Conservation (phyloP, 2,329 filamentous ascomycete genomes). For the Verticillium nonalfalfae region DNA sequence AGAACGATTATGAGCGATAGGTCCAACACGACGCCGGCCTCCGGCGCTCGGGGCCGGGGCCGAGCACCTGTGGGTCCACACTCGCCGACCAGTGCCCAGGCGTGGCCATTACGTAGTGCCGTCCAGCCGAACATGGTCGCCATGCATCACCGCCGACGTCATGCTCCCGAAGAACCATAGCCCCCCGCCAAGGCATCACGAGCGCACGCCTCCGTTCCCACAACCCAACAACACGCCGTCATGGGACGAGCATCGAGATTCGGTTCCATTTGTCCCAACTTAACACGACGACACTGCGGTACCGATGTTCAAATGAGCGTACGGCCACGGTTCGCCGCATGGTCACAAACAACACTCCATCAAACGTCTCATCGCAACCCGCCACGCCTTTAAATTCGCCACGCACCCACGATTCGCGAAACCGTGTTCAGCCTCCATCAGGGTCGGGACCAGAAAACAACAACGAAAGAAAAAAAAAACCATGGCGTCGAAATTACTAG, state of each 20-base stretch:
- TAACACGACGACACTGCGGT: neutral
- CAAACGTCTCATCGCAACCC: too few species aligned
- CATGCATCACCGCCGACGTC: neutral
- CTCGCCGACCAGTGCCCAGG: neutral
- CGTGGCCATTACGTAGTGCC: neutral
- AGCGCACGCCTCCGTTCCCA: neutral
- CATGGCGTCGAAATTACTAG: neutral
- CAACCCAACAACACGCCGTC: neutral
- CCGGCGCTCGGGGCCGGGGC: neutral
- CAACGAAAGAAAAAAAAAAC: too few species aligned
- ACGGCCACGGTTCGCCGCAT: neutral
- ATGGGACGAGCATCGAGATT: neutral
- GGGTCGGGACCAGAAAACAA: too few species aligned
- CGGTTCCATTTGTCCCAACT: slow-evolving; percentile 3
- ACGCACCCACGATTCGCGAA: too few species aligned
- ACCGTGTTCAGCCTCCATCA: too few species aligned
- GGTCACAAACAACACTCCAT: neutral
- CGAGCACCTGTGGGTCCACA: neutral
- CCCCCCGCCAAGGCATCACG: neutral
- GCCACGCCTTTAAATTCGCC: too few species aligned
- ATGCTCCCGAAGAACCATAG: neutral
- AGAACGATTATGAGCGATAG: too few species aligned
- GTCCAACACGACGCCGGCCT: neutral
- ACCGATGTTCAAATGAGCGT: too few species aligned
- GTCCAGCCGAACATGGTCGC: neutral